Evolutionary conservation across 768 basidiomycete species (phyloP), one percentile per base, ranked within the genome.

Genomic region (Austroboletus festivus): DNA sequence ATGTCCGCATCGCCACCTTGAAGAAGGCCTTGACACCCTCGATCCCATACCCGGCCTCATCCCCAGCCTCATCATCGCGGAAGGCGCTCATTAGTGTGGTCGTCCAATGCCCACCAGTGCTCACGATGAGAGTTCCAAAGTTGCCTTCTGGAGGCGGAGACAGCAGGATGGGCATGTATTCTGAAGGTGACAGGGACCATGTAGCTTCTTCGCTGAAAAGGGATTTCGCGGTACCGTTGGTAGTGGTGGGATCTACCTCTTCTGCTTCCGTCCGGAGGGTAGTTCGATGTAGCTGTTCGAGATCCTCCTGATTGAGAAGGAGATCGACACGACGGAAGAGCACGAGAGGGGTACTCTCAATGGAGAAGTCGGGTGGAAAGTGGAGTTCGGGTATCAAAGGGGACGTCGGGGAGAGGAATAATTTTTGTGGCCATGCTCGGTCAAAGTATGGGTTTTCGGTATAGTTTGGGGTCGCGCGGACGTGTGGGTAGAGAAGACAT

Each of bases 91-190:
- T 75, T 20, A 81, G 56, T 0, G 73, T 76, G 5, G 78, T 77
- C 2, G 82, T 85, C 85, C 85, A 86, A 60, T 86, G 85, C 1
- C 83, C 84, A 4, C 68, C 85, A 0, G 84, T 86, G 63, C 75
- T 82, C 22, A 79, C 75, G 48, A 86, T 57, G 62, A 86, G 68
- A 10, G 82, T 85, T 35, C 74, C 74, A 61, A 83, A 86, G 53
- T 80, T 78, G 6, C 61, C 73, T 18, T 71, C 55, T 4, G 81
- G 81, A 1, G 73, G 66, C 3, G 63, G 52, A 1, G 68, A 62
- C 10, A 76, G 62, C 64, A 86, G 78, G 16, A 73, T 54, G 23
- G 69, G 63, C 56, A 83, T 67, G 63, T 84, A 84, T 39, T 80
- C 77, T 1, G 67, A 58, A 4, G 80, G 74, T 1, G 77, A 70